phyloP scores from a whole-genome alignment of 345 rosid species.

The Dovyalis caffra region DNA sequence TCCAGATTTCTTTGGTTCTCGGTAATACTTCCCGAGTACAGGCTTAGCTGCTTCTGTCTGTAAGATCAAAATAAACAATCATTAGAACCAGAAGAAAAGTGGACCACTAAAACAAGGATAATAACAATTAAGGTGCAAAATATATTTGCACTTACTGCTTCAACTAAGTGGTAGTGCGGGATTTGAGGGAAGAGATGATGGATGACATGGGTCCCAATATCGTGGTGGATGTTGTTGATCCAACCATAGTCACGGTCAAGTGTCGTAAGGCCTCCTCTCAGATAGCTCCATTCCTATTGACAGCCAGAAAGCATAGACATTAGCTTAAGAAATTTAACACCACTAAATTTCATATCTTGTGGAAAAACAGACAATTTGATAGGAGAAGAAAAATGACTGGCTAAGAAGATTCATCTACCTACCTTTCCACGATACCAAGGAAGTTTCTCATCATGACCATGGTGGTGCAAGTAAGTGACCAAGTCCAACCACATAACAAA shows the following conservation, averaged over 20 bases:
- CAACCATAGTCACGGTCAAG: slow-evolving; percentile 78
- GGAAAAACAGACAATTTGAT: neutral
- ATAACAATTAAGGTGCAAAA: neutral
- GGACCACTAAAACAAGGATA: neutral
- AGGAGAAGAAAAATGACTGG: neutral
- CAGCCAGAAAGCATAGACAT: neutral
- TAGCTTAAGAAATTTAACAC: neutral
- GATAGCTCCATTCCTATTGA: slow-evolving; percentile 75
- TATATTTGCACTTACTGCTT: slow-evolving; percentile 53
- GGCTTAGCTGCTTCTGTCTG: slow-evolving; percentile 75
- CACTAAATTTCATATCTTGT: neutral
- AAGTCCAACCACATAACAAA: slow-evolving; percentile 84
- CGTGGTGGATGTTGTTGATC: slow-evolving; percentile 81
- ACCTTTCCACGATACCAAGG: slow-evolving; percentile 99
- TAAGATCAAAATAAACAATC: neutral
- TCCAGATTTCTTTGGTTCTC: slow-evolving; percentile 73
- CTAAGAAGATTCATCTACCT: neutral
- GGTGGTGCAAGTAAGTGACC: slow-evolving; percentile 94
- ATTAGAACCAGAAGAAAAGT: neutral
- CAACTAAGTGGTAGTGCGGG: slow-evolving; percentile 79
- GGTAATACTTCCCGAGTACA: slow-evolving; percentile 76
- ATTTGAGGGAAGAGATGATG: slow-evolving; percentile 97
- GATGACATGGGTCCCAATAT: slow-evolving; percentile 88
- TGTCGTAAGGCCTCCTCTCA: slow-evolving; percentile 89
- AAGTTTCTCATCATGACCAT: slow-evolving; percentile 74